These are phyloP conservation scores for Thermochaetoides dissita DNA, from an alignment of 2,329 filamentous ascomycete species.

Conservation along the genomic window DNA sequence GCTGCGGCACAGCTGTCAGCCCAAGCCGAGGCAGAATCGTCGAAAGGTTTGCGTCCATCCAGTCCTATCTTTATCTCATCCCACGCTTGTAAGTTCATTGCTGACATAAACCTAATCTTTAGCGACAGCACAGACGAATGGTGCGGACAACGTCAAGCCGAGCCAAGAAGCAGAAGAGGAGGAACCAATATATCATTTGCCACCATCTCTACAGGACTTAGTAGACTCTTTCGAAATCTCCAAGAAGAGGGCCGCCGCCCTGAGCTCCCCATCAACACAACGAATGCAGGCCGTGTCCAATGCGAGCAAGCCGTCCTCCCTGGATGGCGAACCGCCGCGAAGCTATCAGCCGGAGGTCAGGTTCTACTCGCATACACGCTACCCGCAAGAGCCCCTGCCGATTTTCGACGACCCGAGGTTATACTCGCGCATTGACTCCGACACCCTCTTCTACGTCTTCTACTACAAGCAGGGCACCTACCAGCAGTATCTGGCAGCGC, in stretches of 20 bases:
- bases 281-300: slow-evolving; percentile 66
- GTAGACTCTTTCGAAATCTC: slow-evolving; percentile 81
- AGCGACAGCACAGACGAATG: slow-evolving; percentile 31
- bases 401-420: slow-evolving; percentile 85
- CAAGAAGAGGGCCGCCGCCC: slow-evolving; percentile 51
- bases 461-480: slow-evolving; percentile 97
- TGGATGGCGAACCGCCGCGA: slow-evolving; percentile 69
- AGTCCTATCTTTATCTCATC: too few relatives aligned
- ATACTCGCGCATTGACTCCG: slow-evolving; percentile 81
- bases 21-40: slow-evolving; percentile 29
- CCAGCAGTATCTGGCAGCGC: slow-evolving; percentile 88
- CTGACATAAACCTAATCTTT: slow-evolving; percentile 9
- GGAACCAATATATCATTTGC: slow-evolving; percentile 86
- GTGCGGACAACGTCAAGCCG: slow-evolving; percentile 35
- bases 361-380: slow-evolving; percentile 56
- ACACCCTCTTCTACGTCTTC: slow-evolving; percentile 96
- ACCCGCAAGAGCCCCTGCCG: slow-evolving; percentile 79
- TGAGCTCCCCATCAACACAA: slow-evolving; percentile 52
- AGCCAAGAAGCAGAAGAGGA: slow-evolving; percentile 37
- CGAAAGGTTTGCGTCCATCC: slow-evolving; percentile 30
- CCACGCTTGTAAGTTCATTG: slow-evolving; percentile 2
- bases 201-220: slow-evolving; percentile 74
- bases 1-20: slow-evolving; percentile 23
- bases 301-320: slow-evolving; percentile 55
- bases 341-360: slow-evolving; percentile 74